Conservation (phyloP, 2,329 filamentous ascomycete species). For the Davidsoniella virescens region DNA sequence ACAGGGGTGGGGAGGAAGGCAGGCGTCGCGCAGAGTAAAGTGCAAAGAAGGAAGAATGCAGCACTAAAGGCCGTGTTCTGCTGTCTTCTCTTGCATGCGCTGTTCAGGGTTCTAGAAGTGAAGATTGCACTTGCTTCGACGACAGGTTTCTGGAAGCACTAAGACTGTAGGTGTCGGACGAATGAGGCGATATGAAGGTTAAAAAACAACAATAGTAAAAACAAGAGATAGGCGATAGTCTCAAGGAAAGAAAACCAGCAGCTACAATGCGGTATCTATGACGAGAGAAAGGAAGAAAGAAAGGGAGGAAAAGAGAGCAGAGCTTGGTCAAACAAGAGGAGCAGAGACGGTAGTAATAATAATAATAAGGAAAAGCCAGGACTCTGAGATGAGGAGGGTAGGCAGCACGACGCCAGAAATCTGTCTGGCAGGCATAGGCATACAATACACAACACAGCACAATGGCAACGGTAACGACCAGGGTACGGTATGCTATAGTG, state of each 20-base stretch:
- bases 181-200: not conserved
- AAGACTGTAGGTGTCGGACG: conserved; percentile 1
- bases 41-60: conserved; percentile 1
- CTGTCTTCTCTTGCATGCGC: conserved; percentile 1
- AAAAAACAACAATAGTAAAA: not conserved
- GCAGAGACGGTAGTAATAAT: not conserved
- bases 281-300: not conserved
- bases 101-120: conserved; percentile 2
- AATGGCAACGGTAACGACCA: not conserved
- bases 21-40: not conserved
- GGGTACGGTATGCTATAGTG: not conserved
- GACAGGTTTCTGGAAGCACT: conserved; percentile 6
- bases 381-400: not conserved
- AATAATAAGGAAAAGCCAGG: not conserved
- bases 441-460: not conserved
- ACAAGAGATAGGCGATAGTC: not conserved
- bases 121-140: conserved; percentile 3
- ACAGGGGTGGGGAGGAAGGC: conserved; percentile 1
- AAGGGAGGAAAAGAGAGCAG: not conserved
- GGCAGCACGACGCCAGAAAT: not conserved
- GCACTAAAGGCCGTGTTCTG: not conserved
- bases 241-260: not conserved
- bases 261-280: not conserved
- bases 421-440: not conserved
- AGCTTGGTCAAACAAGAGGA: not conserved